Conservation (phyloP, 805 yeast genomes). For the Candida pseudofarinosa region DNA sequence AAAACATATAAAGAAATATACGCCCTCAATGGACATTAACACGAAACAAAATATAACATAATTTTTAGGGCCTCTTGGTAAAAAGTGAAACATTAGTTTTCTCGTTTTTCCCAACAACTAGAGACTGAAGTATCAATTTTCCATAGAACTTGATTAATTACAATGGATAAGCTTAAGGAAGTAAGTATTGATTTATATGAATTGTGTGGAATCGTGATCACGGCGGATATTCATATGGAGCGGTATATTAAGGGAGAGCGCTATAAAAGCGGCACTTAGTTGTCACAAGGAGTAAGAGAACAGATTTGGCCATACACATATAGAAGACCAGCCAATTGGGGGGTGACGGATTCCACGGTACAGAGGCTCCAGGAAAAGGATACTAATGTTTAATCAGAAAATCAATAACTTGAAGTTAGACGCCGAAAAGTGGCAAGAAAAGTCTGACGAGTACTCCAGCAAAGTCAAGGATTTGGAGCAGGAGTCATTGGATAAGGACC, state of each 20-base stretch:
- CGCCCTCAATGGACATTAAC: not conserved
- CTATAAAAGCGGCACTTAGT: no score
- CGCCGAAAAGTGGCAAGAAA: slow-evolving; percentile 96
- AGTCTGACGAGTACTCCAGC: slow-evolving; percentile 80
- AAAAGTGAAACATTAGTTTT: not conserved
- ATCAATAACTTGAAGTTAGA: slow-evolving; percentile 85
- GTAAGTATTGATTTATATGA: slow-evolving; percentile 30
- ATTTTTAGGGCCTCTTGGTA: not conserved
- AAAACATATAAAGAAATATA: not conserved
- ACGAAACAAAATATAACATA: not conserved
- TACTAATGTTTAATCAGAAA: slow-evolving; percentile 46
- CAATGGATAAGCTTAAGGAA: slow-evolving; percentile 60
- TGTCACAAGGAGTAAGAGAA: no score
- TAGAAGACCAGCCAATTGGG: no score
- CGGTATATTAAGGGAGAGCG: no score
- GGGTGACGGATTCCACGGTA: no score
- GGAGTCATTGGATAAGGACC: slow-evolving; percentile 87
- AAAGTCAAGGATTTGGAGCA: slow-evolving; percentile 89
- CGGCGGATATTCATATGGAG: no score
- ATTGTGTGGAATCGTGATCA: no score
- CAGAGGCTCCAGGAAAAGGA: not conserved
- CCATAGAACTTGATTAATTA: slow-evolving; percentile 6
- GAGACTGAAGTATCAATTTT: not conserved
- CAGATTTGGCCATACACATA: no score
- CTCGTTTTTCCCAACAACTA: not conserved